phyloP scores from a whole-genome alignment of 2,329 filamentous ascomycete genomes.

The Davidsoniella neocaledoniae region DNA sequence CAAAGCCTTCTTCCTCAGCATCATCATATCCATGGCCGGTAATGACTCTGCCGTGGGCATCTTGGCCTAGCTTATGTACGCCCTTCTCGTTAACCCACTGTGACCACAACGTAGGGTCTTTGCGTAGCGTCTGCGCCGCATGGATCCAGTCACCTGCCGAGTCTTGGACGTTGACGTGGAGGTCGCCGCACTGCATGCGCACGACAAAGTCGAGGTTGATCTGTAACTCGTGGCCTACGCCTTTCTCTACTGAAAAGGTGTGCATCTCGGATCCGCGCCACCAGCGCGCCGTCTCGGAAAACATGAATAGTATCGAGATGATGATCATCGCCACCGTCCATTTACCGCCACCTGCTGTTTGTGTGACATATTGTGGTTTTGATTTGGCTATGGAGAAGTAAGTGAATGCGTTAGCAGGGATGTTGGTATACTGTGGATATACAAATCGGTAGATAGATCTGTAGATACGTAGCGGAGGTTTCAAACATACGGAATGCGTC shows the following conservation, averaged over 20 bases:
- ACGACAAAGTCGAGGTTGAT: conserved; percentile 93
- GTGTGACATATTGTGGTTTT: conserved; percentile 79
- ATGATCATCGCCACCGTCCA: conserved; percentile 75
- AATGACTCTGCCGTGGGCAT: conserved; percentile 35
- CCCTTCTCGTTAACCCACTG: conserved; percentile 65
- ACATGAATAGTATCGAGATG: conserved; percentile 57
- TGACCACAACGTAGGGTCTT: conserved; percentile 63
- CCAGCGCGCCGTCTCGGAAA: conserved; percentile 67
- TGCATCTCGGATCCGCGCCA: conserved; percentile 72
- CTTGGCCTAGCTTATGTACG: conserved; percentile 41
- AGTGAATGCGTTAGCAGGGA: not conserved
- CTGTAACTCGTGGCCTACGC: conserved; percentile 71
- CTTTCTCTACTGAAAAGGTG: conserved; percentile 86
- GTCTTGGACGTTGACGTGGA: conserved; percentile 97
- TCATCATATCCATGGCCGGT: conserved; percentile 36
- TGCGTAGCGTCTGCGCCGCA: conserved; percentile 55
- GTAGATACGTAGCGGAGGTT: not conserved
- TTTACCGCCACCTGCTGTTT: conserved; percentile 73
- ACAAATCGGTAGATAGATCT: no score
- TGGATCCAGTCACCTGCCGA: conserved; percentile 83
- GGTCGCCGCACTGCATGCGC: conserved; percentile 66
- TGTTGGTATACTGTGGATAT: not conserved
- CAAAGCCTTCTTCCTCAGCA: conserved; percentile 47
- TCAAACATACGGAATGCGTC: conserved; percentile 75
- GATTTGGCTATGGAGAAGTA: conserved; percentile 54